Evolutionary conservation across 352 stramenopile species (phyloP).

Genomic region (Halophytophthora polymorphica): DNA sequence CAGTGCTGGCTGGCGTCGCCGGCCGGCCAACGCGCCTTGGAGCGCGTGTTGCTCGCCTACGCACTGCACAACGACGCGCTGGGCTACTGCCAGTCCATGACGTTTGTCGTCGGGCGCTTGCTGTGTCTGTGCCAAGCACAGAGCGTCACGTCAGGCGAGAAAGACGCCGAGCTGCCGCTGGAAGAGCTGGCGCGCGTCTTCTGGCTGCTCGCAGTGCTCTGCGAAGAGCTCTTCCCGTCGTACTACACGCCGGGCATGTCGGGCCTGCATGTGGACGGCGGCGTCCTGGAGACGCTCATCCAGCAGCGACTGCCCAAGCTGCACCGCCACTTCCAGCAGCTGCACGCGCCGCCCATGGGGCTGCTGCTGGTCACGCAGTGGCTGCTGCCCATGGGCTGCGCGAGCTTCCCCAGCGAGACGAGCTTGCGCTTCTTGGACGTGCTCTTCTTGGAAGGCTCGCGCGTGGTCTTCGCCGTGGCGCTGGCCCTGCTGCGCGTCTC

Average conservation of each 20-base stretch:
- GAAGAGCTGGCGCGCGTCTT: slow-evolving; percentile 49
- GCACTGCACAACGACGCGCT: slow-evolving; percentile 72
- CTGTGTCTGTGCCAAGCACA: slow-evolving; percentile 52
- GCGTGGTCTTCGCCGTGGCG: slow-evolving; percentile 51
- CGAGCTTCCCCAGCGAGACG: slow-evolving; percentile 60
- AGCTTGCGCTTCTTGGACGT: slow-evolving; percentile 63
- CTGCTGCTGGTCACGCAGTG: slow-evolving; percentile 66
- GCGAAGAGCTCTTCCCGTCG: slow-evolving; percentile 52
- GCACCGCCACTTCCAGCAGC: slow-evolving; percentile 50
- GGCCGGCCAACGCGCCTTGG: slow-evolving; percentile 42
- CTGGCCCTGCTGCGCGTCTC: slow-evolving; percentile 56
- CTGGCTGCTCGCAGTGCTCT: slow-evolving; percentile 55
- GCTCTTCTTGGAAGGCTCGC: slow-evolving; percentile 49
- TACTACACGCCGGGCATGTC: slow-evolving; percentile 71
- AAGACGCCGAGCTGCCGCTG: neutral
- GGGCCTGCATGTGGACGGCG: slow-evolving; percentile 51
- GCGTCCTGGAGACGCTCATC: slow-evolving; percentile 53
- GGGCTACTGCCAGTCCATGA: slow-evolving; percentile 91
- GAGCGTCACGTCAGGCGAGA: neutral
- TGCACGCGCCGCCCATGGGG: slow-evolving; percentile 50
- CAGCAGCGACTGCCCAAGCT: slow-evolving; percentile 48
- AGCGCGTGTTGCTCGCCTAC: slow-evolving; percentile 74
- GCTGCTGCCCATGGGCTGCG: slow-evolving; percentile 63
- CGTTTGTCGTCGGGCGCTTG: slow-evolving; percentile 78
- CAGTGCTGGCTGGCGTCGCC: slow-evolving; percentile 53